These are phyloP conservation scores for Lentithecium fluviatile DNA, from an alignment of 495 filamentous ascomycete species.

Conservation along the genomic window DNA sequence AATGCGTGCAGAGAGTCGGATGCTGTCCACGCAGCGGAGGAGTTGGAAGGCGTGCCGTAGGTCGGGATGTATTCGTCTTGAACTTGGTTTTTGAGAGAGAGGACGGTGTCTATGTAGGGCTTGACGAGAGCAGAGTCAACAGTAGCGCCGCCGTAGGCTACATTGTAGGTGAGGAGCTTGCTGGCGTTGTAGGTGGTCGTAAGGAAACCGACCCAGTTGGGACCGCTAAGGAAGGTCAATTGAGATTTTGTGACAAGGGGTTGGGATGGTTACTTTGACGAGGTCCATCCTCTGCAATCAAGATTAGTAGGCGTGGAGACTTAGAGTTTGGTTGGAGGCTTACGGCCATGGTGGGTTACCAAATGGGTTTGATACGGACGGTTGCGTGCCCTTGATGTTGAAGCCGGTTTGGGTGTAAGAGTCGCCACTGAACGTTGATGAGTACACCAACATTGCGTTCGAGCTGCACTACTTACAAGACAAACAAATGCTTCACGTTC, in stretches of 20 bases:
- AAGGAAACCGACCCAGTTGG: constrained; percentile 65
- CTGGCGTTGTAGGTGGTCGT: constrained; percentile 62
- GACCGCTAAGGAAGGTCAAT: constrained; percentile 23
- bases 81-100: constrained; percentile 61
- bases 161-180: constrained; percentile 61
- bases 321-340: constrained; percentile 23
- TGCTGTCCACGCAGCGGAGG: constrained; percentile 56
- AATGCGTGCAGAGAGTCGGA: constrained; percentile 61
- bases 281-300: constrained; percentile 48
- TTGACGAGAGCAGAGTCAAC: constrained; percentile 60
- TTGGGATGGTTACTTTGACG: constrained; percentile 58
- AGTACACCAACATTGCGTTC: background rate
- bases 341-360: constrained; percentile 68
- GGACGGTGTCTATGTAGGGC: constrained; percentile 52
- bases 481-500: constrained; percentile 52
- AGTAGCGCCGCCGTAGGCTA: constrained; percentile 69
- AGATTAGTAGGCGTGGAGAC: background rate
- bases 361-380: constrained; percentile 64
- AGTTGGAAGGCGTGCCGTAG: constrained; percentile 43
- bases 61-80: constrained; percentile 51
- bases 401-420: constrained; percentile 69
- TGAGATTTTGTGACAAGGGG: background rate
- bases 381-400: constrained; percentile 58
- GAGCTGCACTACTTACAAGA: constrained; percentile 46
- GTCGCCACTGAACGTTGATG: constrained; percentile 50